Conservation (phyloP, 2,329 filamentous ascomycete species). For the Curvularia verruculosa region DNA sequence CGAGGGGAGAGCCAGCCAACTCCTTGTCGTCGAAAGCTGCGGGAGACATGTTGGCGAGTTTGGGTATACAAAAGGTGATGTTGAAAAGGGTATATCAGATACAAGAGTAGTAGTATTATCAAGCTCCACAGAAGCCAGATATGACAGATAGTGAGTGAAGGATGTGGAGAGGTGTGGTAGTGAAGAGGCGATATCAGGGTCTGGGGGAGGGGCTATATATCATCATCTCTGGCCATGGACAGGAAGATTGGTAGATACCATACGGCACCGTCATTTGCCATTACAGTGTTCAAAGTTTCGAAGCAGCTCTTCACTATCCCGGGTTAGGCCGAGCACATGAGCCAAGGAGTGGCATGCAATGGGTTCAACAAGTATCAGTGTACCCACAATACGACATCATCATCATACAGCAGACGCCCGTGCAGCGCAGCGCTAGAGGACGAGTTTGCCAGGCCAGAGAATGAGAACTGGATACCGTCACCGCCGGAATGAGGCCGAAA, state of each 20-base stretch:
- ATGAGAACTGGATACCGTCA: slow-evolving; percentile 37
- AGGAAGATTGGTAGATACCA: slow-evolving; percentile 9
- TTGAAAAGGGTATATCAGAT: slow-evolving; percentile 15
- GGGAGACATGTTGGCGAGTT: slow-evolving; percentile 50
- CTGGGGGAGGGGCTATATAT: slow-evolving; percentile 37
- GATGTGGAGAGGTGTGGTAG: slow-evolving; percentile 2
- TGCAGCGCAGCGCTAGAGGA: slow-evolving; percentile 29
- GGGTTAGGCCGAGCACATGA: slow-evolving; percentile 30
- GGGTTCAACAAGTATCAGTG: slow-evolving; percentile 35
- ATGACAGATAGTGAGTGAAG: slow-evolving; percentile 10
- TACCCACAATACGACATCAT: slow-evolving; percentile 41
- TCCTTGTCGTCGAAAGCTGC: slow-evolving; percentile 65
- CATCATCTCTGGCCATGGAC: slow-evolving; percentile 14
- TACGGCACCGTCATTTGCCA: slow-evolving; percentile 31
- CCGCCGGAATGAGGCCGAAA: slow-evolving; percentile 30
- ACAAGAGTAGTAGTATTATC: slow-evolving; percentile 1
- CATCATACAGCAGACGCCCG: slow-evolving; percentile 24
- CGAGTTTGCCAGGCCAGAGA: slow-evolving; percentile 34
- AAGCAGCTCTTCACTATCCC: slow-evolving; percentile 25
- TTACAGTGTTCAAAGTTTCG: slow-evolving; percentile 22
- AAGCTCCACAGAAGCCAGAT: slow-evolving; percentile 15
- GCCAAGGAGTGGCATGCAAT: slow-evolving; percentile 13
- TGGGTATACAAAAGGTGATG: slow-evolving; percentile 6
- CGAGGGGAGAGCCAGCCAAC: slow-evolving; percentile 49
- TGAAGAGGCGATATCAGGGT: slow-evolving; percentile 20